phyloP scores from a whole-genome alignment of 2,329 filamentous ascomycete species.

The Raffaelea ambrosiae region DNA sequence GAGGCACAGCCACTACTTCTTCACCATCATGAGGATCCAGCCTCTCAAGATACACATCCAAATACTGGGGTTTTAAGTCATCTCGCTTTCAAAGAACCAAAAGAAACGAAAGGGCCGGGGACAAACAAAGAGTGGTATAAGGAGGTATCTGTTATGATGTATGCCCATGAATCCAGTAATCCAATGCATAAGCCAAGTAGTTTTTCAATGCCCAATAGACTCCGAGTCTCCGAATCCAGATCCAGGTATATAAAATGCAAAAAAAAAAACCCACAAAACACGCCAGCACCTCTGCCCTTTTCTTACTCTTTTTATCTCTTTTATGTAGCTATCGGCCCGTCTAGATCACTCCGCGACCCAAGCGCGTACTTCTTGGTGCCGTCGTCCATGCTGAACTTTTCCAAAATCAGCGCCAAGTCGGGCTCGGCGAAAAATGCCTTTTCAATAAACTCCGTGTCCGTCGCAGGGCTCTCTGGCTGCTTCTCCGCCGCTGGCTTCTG shows the following conservation, averaged over 20 bases:
- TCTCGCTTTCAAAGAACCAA: background rate
- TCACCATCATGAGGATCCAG: too few species aligned
- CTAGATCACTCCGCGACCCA: too few species aligned
- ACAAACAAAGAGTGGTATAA: too few species aligned
- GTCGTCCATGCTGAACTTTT: slow-evolving; percentile 11
- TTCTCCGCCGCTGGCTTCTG: background rate
- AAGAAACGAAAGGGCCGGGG: background rate
- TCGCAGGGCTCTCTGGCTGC: slow-evolving; percentile 1
- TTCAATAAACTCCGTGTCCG: slow-evolving; percentile 3
- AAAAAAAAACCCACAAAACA: background rate
- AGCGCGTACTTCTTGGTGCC: slow-evolving; percentile 5
- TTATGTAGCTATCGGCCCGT: background rate
- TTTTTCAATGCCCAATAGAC: too few species aligned
- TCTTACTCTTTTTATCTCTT: background rate
- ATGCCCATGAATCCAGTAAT: background rate
- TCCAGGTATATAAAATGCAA: background rate
- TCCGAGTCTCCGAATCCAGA: too few species aligned
- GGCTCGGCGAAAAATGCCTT: slow-evolving; percentile 9
- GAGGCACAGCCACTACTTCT: slow-evolving; percentile 34
- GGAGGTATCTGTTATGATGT: background rate
- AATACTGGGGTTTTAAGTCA: too few species aligned
- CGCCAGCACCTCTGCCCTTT: background rate
- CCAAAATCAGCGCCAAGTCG: slow-evolving; percentile 7
- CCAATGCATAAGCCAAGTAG: background rate
- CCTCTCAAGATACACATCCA: too few species aligned